Evolutionary conservation across 2,329 filamentous ascomycete species (phyloP), one percentile per base, ranked within the genome.

Genomic region (Neofusicoccum parvum): DNA sequence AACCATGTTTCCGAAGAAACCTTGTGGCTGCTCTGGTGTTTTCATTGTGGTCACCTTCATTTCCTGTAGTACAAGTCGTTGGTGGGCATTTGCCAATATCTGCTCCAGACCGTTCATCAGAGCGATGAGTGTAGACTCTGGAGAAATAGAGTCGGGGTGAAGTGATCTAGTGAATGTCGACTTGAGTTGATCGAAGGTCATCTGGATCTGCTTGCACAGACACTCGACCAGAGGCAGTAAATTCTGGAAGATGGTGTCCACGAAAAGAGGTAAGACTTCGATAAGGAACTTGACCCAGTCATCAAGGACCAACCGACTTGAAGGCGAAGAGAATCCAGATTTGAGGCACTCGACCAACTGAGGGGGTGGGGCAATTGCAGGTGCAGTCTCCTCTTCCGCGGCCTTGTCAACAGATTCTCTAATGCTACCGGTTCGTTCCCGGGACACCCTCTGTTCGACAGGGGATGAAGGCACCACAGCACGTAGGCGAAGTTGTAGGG

Each of bases 1-100:
- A 1, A 96, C 92, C 87, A 97, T 96, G 70, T 92, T 96, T 50
- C 93, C 93, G 73, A 98, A 96, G 75, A 97, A 94, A 5, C 92
- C 90, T 74, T 94, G 92, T 14, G 90, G 87, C 70, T 92, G 91
- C 72, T 96, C 92, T 23, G 92, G 92, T 67, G 88, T 90, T 79
- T 96, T 97, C 49, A 85, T 81, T 39, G 87, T 81, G 64, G 89
- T 87, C 49, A 85, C 84, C 68, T 86, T 87, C 46, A 88, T 86
- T 77, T 96, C 92, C 70, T 96, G 92, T 27, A 85, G 82, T 59
- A 94, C 80, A 20, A 98, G 82, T 66, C 90, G 89, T 71, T 96
- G 91, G 76, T 99, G 95, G 4, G 90, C 93, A 71, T 89, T 88
- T 17, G 94, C 94, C 66, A 99, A 82, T 27, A 97, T 89, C 72